Conservation (phyloP, 768 basidiomycete genomes). For the Rhizopogon roseolus region DNA sequence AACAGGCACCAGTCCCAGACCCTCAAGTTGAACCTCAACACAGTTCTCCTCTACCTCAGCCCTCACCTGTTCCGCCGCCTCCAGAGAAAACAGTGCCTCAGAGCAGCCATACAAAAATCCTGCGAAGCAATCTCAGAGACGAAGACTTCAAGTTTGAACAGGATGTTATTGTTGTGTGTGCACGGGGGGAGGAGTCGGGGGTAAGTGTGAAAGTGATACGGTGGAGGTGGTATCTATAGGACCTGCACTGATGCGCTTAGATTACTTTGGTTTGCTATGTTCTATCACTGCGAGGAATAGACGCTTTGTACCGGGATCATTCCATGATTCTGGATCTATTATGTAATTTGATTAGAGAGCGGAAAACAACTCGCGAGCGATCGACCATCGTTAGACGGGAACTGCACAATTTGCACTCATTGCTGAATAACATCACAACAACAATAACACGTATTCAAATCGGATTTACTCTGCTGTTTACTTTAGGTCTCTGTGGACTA, state of each 20-base stretch:
- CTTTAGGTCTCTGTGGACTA: too few species aligned
- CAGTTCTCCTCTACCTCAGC: neutral
- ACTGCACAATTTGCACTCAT: too few species aligned
- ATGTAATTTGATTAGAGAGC: too few species aligned
- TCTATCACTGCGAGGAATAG: neutral
- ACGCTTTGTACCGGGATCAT: too few species aligned
- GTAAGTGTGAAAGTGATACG: slow-evolving; percentile 21
- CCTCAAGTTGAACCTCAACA: too few species aligned
- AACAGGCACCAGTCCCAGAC: neutral
- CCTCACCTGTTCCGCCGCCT: neutral
- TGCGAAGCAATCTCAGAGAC: slow-evolving; percentile 15
- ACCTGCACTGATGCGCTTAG: neutral
- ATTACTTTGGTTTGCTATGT: neutral
- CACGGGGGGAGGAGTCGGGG: neutral
- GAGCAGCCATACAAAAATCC: neutral
- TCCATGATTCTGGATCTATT: too few species aligned
- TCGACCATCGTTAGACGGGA: too few species aligned
- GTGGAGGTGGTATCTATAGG: slow-evolving; percentile 19
- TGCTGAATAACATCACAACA: too few species aligned
- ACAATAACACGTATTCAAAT: too few species aligned
- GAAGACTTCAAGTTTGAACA: slow-evolving; percentile 19
- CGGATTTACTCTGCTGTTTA: too few species aligned
- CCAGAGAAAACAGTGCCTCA: neutral
- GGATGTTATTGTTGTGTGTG: slow-evolving; percentile 13
- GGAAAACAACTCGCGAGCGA: too few species aligned